Percentiles rank a stretch among this genome's conserved stretches.
Evolutionary conservation across 192 early-diverging fungal genomes (phyloP).

Genomic region (Coemansia sp.): DNA sequence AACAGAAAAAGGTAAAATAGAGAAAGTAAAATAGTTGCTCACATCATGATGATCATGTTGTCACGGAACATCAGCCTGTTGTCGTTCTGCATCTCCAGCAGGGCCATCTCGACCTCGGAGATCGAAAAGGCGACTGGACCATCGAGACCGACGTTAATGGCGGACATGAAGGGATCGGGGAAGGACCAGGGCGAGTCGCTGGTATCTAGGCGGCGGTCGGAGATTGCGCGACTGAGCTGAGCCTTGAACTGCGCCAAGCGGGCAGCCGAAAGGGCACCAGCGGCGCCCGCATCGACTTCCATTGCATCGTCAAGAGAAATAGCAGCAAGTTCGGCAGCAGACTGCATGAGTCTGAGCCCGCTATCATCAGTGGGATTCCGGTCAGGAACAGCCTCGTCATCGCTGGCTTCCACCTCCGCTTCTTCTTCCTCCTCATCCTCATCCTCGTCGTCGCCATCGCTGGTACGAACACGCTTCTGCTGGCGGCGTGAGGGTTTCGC

Average conservation of each 20-base stretch:
- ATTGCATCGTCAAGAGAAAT: background rate
- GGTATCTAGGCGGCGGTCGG: slow-evolving; percentile 51
- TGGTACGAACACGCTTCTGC: slow-evolving; percentile 50
- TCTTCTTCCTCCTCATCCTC: background rate
- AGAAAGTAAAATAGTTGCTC: slow-evolving; percentile 10
- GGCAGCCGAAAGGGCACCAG: slow-evolving; percentile 10
- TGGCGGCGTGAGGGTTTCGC: slow-evolving; percentile 17
- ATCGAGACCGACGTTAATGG: slow-evolving; percentile 56
- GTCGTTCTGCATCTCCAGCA: slow-evolving; percentile 59
- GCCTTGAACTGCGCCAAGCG: slow-evolving; percentile 53
- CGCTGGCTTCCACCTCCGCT: background rate
- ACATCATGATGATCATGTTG: slow-evolving; percentile 67
- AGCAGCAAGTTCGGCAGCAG: background rate
- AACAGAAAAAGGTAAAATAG: background rate
- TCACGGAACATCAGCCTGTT: slow-evolving; percentile 76
- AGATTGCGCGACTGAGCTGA: slow-evolving; percentile 47
- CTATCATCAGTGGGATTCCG: background rate
- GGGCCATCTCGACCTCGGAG: slow-evolving; percentile 59
- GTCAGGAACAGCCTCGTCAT: background rate
- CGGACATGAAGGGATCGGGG: slow-evolving; percentile 58
- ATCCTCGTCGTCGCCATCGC: slow-evolving; percentile 23
- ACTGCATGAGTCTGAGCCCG: slow-evolving; percentile 14
- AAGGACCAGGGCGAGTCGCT: slow-evolving; percentile 46
- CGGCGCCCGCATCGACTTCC: slow-evolving; percentile 16
- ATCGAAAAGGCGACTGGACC: slow-evolving; percentile 50